phyloP scores from a whole-genome alignment of 2,329 filamentous ascomycete genomes.

The Geosmithia morbida region DNA sequence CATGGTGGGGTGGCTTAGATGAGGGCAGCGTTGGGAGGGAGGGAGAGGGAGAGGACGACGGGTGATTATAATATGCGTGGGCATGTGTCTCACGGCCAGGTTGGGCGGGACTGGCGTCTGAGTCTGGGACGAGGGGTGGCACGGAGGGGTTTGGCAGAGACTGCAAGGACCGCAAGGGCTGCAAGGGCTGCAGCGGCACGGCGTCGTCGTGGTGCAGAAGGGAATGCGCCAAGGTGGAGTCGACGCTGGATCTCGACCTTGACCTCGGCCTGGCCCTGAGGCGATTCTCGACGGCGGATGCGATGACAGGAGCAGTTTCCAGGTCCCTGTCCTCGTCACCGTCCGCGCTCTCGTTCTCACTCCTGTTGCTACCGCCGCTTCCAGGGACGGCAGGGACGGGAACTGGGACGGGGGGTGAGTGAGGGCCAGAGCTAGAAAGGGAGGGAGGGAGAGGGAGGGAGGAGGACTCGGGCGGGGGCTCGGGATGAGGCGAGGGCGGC shows the following conservation, averaged over 20 bases:
- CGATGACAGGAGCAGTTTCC: neutral
- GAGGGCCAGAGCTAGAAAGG: neutral
- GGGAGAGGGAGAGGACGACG: neutral
- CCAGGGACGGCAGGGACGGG: no score
- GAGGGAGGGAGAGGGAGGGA: neutral
- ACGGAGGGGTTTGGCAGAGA: neutral
- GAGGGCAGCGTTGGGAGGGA: neutral
- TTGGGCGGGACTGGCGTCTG: neutral
- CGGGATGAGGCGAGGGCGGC: neutral
- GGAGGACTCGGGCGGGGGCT: neutral
- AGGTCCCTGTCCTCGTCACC: no score
- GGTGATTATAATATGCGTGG: neutral
- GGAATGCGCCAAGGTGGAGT: constrained; percentile 1
- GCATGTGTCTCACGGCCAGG: neutral
- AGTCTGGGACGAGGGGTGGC: neutral
- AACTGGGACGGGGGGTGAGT: no score
- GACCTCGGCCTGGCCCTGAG: neutral
- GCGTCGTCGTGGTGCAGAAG: constrained; percentile 1
- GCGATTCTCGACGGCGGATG: neutral
- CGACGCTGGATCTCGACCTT: neutral
- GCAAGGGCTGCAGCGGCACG: constrained; percentile 2
- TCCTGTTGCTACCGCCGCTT: no score
- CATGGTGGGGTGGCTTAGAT: constrained; percentile 1
- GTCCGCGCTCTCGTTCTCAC: neutral
- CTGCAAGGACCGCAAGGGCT: neutral